Conservation (phyloP, 2,329 filamentous ascomycete species). For the Fusarium subtropicale region DNA sequence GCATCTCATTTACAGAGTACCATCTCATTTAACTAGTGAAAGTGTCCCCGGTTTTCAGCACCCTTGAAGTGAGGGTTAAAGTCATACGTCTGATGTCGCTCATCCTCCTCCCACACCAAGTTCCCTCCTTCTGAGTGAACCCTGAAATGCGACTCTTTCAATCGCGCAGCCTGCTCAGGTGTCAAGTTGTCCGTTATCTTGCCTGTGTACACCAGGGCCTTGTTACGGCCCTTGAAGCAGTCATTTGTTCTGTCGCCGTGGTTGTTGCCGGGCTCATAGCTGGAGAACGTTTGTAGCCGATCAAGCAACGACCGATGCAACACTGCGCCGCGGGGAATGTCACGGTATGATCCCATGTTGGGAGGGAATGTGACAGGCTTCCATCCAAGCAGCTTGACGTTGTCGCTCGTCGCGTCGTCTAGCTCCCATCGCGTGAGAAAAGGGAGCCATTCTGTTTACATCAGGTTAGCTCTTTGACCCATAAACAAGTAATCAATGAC, state of each 20-base stretch:
- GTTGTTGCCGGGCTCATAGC: conserved; percentile 52
- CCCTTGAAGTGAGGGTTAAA: conserved; percentile 29
- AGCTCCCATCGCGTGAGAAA: conserved; percentile 57
- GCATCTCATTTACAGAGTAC: neutral
- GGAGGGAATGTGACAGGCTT: conserved; percentile 52
- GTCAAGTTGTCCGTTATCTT: conserved; percentile 4
- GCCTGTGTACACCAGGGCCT: conserved; percentile 15
- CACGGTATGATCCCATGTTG: conserved; percentile 53
- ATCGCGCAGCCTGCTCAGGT: neutral
- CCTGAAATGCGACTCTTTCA: conserved; percentile 24
- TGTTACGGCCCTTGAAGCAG: conserved; percentile 48
- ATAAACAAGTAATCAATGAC: neutral
- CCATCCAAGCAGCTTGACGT: conserved; percentile 34
- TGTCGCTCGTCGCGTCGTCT: conserved; percentile 21
- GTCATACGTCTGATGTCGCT: conserved; percentile 37
- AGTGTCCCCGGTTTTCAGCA: neutral
- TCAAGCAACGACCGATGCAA: conserved; percentile 54
- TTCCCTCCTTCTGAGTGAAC: conserved; percentile 4
- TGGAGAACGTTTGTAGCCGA: conserved; percentile 48
- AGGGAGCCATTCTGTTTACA: conserved; percentile 52
- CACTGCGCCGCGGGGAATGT: conserved; percentile 55
- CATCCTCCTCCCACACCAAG: conserved; percentile 14
- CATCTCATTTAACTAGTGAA: neutral
- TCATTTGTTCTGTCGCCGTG: conserved; percentile 43
- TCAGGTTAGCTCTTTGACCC: conserved; percentile 1